Conservation (phyloP, 805 yeast species). For the Kuraishia borneana region DNA sequence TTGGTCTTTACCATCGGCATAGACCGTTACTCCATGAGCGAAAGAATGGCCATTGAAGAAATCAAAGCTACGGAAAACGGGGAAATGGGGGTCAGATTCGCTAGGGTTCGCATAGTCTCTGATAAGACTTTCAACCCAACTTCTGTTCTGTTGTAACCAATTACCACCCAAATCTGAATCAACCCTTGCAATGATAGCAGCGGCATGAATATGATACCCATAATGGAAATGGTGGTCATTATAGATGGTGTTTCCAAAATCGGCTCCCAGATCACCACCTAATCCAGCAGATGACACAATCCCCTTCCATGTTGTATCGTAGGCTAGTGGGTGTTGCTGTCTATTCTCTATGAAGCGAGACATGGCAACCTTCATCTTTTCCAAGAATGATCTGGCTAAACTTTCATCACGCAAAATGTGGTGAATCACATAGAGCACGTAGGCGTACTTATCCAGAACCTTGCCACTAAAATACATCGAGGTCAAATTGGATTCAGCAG, state of each 20-base stretch:
- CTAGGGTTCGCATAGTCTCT: conserved; percentile 53
- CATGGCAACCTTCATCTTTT: conserved; percentile 51
- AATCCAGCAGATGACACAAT: conserved; percentile 55
- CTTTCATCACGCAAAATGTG: conserved; percentile 46
- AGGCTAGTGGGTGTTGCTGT: conserved; percentile 60
- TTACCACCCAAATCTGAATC: conserved; percentile 33
- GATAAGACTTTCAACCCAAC: conserved; percentile 40
- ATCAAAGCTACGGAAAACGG: conserved; percentile 54
- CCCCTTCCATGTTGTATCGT: conserved; percentile 71
- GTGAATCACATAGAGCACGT: conserved; percentile 60
- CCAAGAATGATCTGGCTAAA: conserved; percentile 40
- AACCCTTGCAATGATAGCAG: conserved; percentile 47
- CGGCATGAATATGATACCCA: conserved; percentile 64
- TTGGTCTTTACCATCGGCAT: conserved; percentile 67
- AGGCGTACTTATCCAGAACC: conserved; percentile 76
- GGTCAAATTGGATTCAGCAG: conserved; percentile 33
- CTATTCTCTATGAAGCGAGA: conserved; percentile 53
- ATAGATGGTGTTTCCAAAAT: conserved; percentile 62
- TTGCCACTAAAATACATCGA: conserved; percentile 90
- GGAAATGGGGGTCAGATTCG: conserved; percentile 40
- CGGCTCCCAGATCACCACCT: conserved; percentile 37
- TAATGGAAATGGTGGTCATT: conserved; percentile 75
- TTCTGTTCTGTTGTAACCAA: conserved; percentile 33
- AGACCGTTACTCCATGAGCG: conserved; percentile 59
- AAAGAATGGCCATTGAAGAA: conserved; percentile 68